These are phyloP conservation scores for Protomyces gravidus DNA, from an alignment of 1,139 yeast genomes.

Conservation along the genomic window DNA sequence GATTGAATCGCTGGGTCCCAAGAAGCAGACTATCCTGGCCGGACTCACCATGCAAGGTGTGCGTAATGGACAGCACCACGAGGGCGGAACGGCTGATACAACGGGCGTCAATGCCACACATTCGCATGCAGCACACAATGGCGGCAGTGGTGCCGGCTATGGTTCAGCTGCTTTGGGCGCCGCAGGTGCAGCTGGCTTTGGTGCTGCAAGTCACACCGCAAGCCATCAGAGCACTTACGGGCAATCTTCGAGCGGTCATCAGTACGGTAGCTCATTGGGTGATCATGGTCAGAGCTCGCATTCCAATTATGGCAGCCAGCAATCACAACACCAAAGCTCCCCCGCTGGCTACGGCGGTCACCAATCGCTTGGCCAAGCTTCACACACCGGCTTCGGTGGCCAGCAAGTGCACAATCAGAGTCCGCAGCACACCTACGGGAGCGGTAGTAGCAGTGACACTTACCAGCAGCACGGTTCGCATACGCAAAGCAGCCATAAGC, in stretches of 20 bases:
- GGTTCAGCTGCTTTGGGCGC: neutral
- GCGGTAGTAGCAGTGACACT: neutral
- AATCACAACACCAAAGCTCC: neutral
- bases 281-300: neutral
- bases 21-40: constrained; percentile 29
- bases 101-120: constrained; percentile 15
- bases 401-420: neutral
- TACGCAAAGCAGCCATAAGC: neutral
- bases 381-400: neutral
- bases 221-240: neutral
- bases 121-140: constrained; percentile 3
- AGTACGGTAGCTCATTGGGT: neutral
- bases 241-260: neutral
- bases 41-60: constrained; percentile 36
- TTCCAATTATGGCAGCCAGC: neutral
- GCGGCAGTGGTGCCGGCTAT: neutral
- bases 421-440: neutral
- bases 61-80: constrained; percentile 34
- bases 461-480: neutral
- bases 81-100: constrained; percentile 10
- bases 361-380: neutral
- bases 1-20: constrained; percentile 31
- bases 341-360: neutral
- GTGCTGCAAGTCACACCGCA: neutral
- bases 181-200: neutral